phyloP scores from a whole-genome alignment of 2,329 filamentous ascomycete genomes.

The Ophiocordyceps sinensis region DNA sequence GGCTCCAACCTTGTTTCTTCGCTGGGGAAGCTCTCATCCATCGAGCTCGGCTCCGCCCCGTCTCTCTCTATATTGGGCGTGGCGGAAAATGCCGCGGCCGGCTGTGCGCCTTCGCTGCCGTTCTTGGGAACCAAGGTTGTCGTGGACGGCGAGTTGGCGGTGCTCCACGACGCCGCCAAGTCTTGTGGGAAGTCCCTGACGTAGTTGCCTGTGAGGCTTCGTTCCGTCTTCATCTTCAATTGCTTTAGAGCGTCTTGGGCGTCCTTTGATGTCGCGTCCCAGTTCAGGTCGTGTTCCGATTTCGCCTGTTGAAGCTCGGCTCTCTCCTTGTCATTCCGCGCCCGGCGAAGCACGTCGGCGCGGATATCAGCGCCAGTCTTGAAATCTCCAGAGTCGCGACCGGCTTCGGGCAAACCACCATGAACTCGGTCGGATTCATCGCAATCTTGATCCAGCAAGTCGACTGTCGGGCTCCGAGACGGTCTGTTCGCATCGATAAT shows the following conservation, averaged over 20 bases:
- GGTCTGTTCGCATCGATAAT: too few species aligned
- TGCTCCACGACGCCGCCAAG: conserved; percentile 27
- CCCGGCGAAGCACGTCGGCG: conserved; percentile 14
- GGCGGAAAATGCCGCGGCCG: neutral
- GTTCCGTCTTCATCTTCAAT: neutral
- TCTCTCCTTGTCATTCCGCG: conserved; percentile 8
- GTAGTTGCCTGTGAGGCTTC: conserved; percentile 30
- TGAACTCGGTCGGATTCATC: too few species aligned
- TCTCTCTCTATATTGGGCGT: conserved; percentile 7
- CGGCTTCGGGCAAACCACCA: neutral
- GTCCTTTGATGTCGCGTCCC: conserved; percentile 3
- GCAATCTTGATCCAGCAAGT: too few species aligned
- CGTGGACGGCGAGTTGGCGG: conserved; percentile 11
- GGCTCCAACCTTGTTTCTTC: conserved; percentile 13
- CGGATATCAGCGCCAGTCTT: conserved; percentile 18
- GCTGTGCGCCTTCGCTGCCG: neutral
- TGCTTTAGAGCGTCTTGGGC: conserved; percentile 1
- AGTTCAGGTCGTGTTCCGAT: conserved; percentile 4
- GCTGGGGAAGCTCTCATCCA: conserved; percentile 26
- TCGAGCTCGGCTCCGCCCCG: conserved; percentile 19
- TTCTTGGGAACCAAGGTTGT: conserved; percentile 11
- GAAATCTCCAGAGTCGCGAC: conserved; percentile 3
- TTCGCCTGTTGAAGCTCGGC: conserved; percentile 5
- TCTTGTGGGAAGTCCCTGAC: conserved; percentile 38
- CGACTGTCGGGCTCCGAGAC: too few species aligned